Base-by-base conservation (phyloP, 768 basidiomycete species). In the Russula virescens region DNA sequence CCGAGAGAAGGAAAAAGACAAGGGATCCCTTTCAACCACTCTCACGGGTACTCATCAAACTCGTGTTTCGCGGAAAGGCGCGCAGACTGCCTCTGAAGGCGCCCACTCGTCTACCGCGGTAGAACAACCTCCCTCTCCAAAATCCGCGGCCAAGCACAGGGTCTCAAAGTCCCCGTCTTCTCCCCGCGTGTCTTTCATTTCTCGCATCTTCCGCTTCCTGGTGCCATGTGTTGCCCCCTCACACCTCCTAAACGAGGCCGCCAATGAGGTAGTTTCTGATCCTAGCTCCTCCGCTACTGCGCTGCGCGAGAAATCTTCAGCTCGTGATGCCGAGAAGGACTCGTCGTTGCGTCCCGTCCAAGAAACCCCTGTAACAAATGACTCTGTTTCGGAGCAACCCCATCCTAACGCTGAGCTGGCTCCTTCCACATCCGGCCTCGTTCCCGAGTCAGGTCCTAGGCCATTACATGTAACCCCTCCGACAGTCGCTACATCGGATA, bases 171-270 rank as follows among this genome's bases (percentile, higher is more conserved):
- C 70, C 71, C 74, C 65, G 61, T 69, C 55, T 69, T 70, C 70
- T 67, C 74, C 66, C 80, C 80, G 75, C 75, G 52, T 79, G 56
- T 83, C 85, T 25, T 80, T 88, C 68, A 73, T 87, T 62, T 79
- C 82, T 55, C 83, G 79, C 71, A 74, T 89, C 61, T 70, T 89
- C 55, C 81, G 78, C 65, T 78, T 81, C 63, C 78, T 89, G 57
- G 78, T 89, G 54, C 88, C 88, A 38, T 90, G 88, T 63, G 74
- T 87, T 51, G 77, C 80, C n/a, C 77, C 83, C 23, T 81, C 79
- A 21, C 70, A 75, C 45, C 75, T 75, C 62, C 68, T 79, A n/a
- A 81, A 83, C 54, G 80, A 84, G 46, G 69, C 77, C 40, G 42
- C 3, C 35, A 49, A 65, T 60, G 78, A 78, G 38, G 67, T 68